Base-by-base conservation (phyloP, 257 asterid species). In the Ehretia macrophylla region DNA sequence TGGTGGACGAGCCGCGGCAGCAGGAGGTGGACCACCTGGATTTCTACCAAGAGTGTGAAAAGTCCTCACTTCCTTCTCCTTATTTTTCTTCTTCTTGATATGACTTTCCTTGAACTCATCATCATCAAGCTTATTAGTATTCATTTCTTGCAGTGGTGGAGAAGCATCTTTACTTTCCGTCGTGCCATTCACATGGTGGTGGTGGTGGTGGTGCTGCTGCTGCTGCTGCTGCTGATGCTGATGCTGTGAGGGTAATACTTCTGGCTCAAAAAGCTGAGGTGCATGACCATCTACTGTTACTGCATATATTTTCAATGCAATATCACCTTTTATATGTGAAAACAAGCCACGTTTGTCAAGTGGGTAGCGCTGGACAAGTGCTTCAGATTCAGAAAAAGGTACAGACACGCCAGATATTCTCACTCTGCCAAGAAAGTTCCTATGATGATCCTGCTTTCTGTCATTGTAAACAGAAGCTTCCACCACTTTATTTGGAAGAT, bases 301-400 rank as follows among this genome's bases (percentile, higher is more conserved):
- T 0, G 77, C 83, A 53, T 71, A 83, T 38, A 88, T 75, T 60
- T 53, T 85, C 59, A 91, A 57, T 21, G 85, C 80, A 51, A 88
- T 72, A 51, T 91, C 95, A 35, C 98, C 98, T 38, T 77, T 88
- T 1, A 88, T 85, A 55, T 83, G 82, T 1, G 96, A 88, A 68
- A 88, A 85, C 39, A 91, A 27, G 8, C 96, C 92, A 56, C 95
- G 73, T 77, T 88, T 91, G 59, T 91, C 98, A 63, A 91, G 95
- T 54, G 98, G 96, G 77, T 82, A 91, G 27, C 84, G 71, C 53
- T 85, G 92, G 60, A 79, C 80, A 17, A 21, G 0, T 10, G 94
- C 81, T 48, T 91, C 94, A 22, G 81, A 47, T 65, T 84, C 85
- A 4, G 85, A 63, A 48, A 71, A 74, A 14, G 95, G 92, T 13